phyloP scores from a whole-genome alignment of 768 basidiomycete genomes.

The Hygrophorus pudorinus region DNA sequence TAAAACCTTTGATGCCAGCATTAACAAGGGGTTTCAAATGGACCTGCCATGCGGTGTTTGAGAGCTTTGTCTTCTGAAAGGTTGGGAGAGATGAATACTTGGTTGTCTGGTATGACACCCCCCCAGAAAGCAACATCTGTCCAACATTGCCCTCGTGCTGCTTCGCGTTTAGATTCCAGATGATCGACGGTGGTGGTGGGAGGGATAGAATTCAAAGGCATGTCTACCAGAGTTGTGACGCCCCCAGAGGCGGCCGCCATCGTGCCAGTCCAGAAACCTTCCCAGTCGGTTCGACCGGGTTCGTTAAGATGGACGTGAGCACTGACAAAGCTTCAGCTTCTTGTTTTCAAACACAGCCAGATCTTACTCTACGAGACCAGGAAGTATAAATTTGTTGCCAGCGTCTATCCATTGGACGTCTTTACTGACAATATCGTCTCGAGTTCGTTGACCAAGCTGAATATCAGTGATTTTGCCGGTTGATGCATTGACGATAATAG shows the following conservation, averaged over 20 bases:
- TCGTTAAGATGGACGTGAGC: conserved; percentile 92
- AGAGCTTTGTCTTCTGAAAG: neutral
- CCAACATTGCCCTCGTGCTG: conserved; percentile 64
- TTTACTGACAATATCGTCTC: conserved; percentile 20
- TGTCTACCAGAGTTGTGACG: conserved; percentile 92
- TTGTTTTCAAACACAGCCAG: neutral
- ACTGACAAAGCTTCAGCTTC: conserved; percentile 26
- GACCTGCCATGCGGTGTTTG: conserved; percentile 27
- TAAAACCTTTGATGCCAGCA: conserved; percentile 89
- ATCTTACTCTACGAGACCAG: conserved; percentile 74
- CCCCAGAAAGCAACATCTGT: conserved; percentile 92
- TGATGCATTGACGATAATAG: conserved; percentile 45
- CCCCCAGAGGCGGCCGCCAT: conserved; percentile 86
- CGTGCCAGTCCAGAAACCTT: conserved; percentile 90
- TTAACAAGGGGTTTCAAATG: conserved; percentile 68
- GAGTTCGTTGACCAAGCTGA: conserved; percentile 21
- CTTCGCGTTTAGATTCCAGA: conserved; percentile 58
- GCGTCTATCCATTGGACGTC: conserved; percentile 41
- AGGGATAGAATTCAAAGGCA: conserved; percentile 97
- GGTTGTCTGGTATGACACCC: conserved; percentile 87
- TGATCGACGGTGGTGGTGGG: conserved; percentile 84
- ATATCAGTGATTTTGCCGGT: conserved; percentile 56
- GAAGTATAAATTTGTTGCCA: conserved; percentile 51
- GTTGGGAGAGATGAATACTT: conserved; percentile 30
- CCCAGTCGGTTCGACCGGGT: conserved; percentile 90